Conservation (phyloP, 2,329 filamentous ascomycete species). For the Pseudocercospora eumusae region DNA sequence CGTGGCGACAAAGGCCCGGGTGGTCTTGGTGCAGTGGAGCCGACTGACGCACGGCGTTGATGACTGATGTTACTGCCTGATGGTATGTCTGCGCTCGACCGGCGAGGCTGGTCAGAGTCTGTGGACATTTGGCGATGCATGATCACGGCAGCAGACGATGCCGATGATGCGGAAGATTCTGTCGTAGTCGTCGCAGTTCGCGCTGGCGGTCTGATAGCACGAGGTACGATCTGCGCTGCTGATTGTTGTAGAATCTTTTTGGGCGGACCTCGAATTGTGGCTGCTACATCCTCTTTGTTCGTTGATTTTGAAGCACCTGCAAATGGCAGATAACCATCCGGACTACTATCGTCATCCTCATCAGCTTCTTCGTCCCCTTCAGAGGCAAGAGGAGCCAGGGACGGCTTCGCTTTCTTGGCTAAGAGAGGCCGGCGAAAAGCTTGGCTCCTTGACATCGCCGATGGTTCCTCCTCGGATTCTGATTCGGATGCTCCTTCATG, state of each 20-base stretch:
- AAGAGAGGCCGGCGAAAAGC: conserved; percentile 41
- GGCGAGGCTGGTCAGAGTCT: conserved; percentile 12
- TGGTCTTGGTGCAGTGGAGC: conserved; percentile 13
- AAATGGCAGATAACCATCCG: conserved; percentile 47
- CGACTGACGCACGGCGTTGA: conserved; percentile 5
- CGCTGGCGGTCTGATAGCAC: conserved; percentile 6
- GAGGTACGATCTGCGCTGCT: conserved; percentile 9
- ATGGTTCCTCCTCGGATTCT: conserved; percentile 41
- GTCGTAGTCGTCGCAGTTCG: conserved; percentile 20
- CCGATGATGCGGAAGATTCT: conserved; percentile 25
- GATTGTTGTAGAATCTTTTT: conserved; percentile 12
- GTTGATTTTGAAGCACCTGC: conserved; percentile 35
- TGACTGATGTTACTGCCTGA: not conserved
- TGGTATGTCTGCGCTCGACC: conserved; percentile 7
- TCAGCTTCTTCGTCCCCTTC: conserved; percentile 35
- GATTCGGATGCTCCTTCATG: conserved; percentile 36
- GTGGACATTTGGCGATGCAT: conserved; percentile 24
- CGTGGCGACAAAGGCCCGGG: conserved; percentile 51
- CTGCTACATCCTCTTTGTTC: conserved; percentile 29
- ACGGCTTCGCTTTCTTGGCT: conserved; percentile 20
- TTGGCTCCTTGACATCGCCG: conserved; percentile 46
- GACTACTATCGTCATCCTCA: conserved; percentile 56
- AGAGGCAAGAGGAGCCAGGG: conserved; percentile 23
- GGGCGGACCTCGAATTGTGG: conserved; percentile 26
- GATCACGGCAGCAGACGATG: conserved; percentile 51